Conservation (phyloP, 1,139 yeast genomes). For the Suhomyces bribrorum region DNA sequence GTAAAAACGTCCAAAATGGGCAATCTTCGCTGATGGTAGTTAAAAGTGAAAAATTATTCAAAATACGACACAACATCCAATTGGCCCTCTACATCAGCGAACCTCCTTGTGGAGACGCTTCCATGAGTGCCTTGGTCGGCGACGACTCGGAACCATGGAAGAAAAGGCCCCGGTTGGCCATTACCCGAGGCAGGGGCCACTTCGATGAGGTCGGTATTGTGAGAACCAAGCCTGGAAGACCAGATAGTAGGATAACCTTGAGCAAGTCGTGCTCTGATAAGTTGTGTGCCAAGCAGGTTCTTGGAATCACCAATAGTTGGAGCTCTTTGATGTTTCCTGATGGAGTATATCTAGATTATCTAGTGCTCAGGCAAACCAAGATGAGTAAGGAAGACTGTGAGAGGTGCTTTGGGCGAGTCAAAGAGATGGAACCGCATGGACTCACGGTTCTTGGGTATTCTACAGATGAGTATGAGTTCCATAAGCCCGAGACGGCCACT, state of each 20-base stretch:
- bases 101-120: slow-evolving; percentile 92
- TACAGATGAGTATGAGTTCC: slow-evolving; percentile 27
- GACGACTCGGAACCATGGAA: slow-evolving; percentile 17
- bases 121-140: slow-evolving; percentile 44
- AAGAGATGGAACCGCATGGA: slow-evolving; percentile 11
- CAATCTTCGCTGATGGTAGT: slow-evolving; percentile 21
- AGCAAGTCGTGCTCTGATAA: slow-evolving; percentile 93
- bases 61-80: slow-evolving; percentile 33
- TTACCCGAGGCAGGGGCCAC: slow-evolving; percentile 62
- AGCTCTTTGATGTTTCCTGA: slow-evolving; percentile 44
- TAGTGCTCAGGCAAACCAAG: slow-evolving; percentile 53
- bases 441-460: slow-evolving; percentile 26
- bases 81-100: slow-evolving; percentile 73
- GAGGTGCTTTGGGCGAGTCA: slow-evolving; percentile 47
- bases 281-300: slow-evolving; percentile 60
- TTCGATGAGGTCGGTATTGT: slow-evolving; percentile 62
- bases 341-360: slow-evolving; percentile 48
- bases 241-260: slow-evolving; percentile 66
- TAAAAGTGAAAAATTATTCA: slow-evolving; percentile 20
- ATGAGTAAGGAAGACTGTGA: slow-evolving; percentile 36
- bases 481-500: slow-evolving; percentile 21
- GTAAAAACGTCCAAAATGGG: slow-evolving; percentile 12
- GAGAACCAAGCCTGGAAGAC: slow-evolving; percentile 89
- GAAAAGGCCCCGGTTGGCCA: slow-evolving; percentile 10
- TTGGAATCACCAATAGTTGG: slow-evolving; percentile 59